phyloP scores from a whole-genome alignment of 495 filamentous ascomycete species.

The Bathelium albidoporum region DNA sequence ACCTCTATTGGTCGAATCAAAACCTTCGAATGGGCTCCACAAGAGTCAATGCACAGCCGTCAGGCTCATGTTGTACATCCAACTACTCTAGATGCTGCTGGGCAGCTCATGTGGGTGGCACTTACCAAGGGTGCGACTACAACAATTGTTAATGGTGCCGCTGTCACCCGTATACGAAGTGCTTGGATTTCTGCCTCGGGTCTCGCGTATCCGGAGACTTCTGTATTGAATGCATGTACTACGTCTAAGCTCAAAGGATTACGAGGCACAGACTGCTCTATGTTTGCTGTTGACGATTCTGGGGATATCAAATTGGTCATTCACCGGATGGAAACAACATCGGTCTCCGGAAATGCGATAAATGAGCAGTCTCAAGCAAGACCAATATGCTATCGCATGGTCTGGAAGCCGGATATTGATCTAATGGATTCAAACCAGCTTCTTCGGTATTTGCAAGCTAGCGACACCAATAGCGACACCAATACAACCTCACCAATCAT shows the following conservation, averaged over 20 bases:
- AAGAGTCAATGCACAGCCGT: conserved; percentile 35
- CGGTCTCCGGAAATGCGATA: not conserved
- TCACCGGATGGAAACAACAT: not conserved
- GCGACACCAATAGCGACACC: not conserved
- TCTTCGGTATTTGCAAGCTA: not conserved
- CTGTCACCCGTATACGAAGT: not conserved
- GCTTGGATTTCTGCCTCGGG: not conserved
- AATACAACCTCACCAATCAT: too few species aligned
- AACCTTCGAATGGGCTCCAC: conserved; percentile 27
- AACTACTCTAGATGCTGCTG: conserved; percentile 32
- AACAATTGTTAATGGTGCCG: not conserved
- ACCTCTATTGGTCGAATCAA: not conserved
- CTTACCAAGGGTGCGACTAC: not conserved
- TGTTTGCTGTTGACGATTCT: not conserved
- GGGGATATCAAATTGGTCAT: not conserved
- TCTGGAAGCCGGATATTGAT: not conserved
- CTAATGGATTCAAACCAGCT: not conserved
- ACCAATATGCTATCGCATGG: not conserved
- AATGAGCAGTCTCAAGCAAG: not conserved
- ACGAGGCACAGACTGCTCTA: not conserved
- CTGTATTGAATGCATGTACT: not conserved
- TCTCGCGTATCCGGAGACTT: not conserved
- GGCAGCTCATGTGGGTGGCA: not conserved
- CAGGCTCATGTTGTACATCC: conserved; percentile 41
- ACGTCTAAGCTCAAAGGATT: not conserved